phyloP scores from a whole-genome alignment of 768 basidiomycete genomes.

The Suillus bovinus region DNA sequence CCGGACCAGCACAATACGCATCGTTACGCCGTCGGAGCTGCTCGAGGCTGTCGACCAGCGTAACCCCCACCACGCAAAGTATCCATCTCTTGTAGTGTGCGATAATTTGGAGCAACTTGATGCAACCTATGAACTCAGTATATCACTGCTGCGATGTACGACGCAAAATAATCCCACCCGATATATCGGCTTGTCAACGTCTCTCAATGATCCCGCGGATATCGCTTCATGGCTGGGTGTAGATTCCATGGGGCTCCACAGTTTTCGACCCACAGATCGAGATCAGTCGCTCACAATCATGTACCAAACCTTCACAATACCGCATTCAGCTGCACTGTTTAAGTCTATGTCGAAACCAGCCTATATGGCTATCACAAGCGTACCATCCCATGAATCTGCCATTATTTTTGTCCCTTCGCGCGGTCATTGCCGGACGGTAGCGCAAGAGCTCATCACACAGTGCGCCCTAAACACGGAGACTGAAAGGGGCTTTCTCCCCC shows the following conservation, averaged over 20 bases:
- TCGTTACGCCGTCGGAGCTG: slow-evolving; percentile 56
- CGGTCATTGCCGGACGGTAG: slow-evolving; percentile 69
- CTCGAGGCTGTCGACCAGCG: slow-evolving; percentile 32
- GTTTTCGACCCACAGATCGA: slow-evolving; percentile 81
- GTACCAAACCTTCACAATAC: slow-evolving; percentile 79
- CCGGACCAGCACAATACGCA: slow-evolving; percentile 47
- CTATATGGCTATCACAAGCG: slow-evolving; percentile 66
- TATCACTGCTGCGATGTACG: slow-evolving; percentile 70
- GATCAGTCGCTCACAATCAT: slow-evolving; percentile 73
- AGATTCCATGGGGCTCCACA: slow-evolving; percentile 59
- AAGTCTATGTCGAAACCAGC: slow-evolving; percentile 92
- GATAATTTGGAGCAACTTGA: slow-evolving; percentile 88
- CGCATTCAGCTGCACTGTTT: slow-evolving; percentile 83
- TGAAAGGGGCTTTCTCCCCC: slow-evolving; percentile 65
- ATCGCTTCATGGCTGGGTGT: slow-evolving; percentile 85
- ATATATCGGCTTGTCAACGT: slow-evolving; percentile 73
- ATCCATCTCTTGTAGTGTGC: slow-evolving; percentile 69
- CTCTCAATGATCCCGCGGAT: slow-evolving; percentile 78
- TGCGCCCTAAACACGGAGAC: slow-evolving; percentile 76
- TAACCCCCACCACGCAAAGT: slow-evolving; percentile 34
- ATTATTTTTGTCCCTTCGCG: slow-evolving; percentile 91
- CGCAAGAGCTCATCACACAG: slow-evolving; percentile 84
- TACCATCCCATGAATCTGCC: slow-evolving; percentile 46
- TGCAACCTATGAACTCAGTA: slow-evolving; percentile 74
- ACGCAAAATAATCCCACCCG: slow-evolving; percentile 65